Conservation (phyloP, 2,329 filamentous ascomycete genomes). For the Cladophialophora chaetospira region DNA sequence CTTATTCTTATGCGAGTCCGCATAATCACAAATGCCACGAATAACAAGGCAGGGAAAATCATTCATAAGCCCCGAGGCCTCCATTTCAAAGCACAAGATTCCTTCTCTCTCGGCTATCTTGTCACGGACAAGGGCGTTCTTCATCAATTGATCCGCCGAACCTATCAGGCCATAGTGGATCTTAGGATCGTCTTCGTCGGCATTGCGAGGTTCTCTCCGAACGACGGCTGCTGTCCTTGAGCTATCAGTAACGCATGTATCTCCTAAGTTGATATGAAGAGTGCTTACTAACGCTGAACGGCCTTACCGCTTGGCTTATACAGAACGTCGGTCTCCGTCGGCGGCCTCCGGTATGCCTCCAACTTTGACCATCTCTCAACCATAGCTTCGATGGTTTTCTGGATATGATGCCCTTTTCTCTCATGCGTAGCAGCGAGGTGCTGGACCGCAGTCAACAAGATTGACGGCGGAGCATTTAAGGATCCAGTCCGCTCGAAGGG, state of each 20-base stretch:
- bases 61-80: constrained; percentile 35
- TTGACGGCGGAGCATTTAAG: constrained; percentile 27
- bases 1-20: constrained; percentile 45
- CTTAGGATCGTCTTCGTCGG: constrained; percentile 3
- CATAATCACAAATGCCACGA: constrained; percentile 47
- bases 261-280: too few species aligned
- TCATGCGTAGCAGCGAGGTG: constrained; percentile 26
- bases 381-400: neutral
- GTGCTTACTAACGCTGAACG: neutral
- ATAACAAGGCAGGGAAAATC: constrained; percentile 43
- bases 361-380: neutral
- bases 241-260: too few species aligned
- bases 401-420: constrained; percentile 5
- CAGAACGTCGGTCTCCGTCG: neutral
- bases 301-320: neutral
- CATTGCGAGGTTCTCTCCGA: constrained; percentile 14
- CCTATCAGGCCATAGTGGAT: constrained; percentile 34
- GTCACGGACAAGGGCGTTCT: constrained; percentile 24
- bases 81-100: constrained; percentile 39
- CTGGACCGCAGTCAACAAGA: constrained; percentile 31
- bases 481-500: constrained; percentile 30
- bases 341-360: neutral
- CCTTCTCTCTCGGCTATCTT: constrained; percentile 9
- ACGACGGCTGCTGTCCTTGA: neutral
- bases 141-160: constrained; percentile 29